Conservation (phyloP, 768 basidiomycete species). For the Pisolithus sp. region DNA sequence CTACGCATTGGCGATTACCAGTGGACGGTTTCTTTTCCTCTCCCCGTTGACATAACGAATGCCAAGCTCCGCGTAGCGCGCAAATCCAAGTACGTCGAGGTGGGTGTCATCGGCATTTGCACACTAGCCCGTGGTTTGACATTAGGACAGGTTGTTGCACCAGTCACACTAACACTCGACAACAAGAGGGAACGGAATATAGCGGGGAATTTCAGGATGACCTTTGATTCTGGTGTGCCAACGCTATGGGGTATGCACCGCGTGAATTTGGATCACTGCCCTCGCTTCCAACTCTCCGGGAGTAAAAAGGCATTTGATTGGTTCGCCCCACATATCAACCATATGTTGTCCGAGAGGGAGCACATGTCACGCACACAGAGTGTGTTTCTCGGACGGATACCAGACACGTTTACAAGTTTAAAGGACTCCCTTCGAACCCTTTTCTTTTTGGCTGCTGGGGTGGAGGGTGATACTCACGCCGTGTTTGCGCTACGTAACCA, state of each 20-base stretch:
- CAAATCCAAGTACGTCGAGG: constrained; percentile 46
- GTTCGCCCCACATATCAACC: constrained; percentile 27
- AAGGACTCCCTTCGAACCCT: constrained; percentile 29
- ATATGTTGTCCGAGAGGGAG: constrained; percentile 30
- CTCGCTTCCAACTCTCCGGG: constrained; percentile 21
- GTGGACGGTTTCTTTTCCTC: constrained; percentile 34
- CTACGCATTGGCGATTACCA: constrained; percentile 13
- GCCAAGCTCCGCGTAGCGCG: constrained; percentile 43
- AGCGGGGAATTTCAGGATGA: constrained; percentile 25
- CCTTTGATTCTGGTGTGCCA: constrained; percentile 9
- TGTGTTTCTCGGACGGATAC: not conserved
- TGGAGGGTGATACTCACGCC: constrained; percentile 11
- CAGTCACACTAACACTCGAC: constrained; percentile 10
- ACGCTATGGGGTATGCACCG: constrained; percentile 34
- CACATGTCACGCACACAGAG: not conserved
- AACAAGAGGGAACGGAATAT: constrained; percentile 12
- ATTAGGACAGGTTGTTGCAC: constrained; percentile 20
- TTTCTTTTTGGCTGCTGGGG: constrained; percentile 22
- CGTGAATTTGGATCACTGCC: constrained; percentile 31
- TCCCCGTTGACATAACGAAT: constrained; percentile 35
- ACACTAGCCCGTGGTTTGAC: not conserved
- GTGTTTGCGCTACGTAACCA: constrained; percentile 15
- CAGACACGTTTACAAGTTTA: constrained; percentile 24
- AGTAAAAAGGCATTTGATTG: constrained; percentile 17
- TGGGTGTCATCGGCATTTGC: not conserved